Percentiles rank a stretch among this genome's conserved stretches.
Conservation (phyloP, 495 filamentous ascomycete genomes). For the Rusavskia elegans region DNA sequence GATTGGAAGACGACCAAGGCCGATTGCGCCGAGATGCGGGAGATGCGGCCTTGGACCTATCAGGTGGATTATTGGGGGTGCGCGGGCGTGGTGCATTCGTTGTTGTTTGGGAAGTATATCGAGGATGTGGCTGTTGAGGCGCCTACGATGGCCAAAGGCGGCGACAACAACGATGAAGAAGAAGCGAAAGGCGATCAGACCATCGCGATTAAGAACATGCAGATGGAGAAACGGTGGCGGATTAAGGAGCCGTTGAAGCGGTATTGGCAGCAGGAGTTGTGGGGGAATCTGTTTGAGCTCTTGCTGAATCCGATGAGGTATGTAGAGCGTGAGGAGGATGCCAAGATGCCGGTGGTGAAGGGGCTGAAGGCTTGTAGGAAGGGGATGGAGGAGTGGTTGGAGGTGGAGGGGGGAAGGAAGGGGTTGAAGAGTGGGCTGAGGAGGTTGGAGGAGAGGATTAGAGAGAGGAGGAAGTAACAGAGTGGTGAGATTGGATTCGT, state of each 20-base stretch:
- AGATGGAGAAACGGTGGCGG: slow-evolving; percentile 44
- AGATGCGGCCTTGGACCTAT: slow-evolving; percentile 84
- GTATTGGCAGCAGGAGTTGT: slow-evolving; percentile 91
- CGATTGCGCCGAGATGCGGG: slow-evolving; percentile 90
- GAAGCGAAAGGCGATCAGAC: slow-evolving; percentile 21
- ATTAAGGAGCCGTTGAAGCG: slow-evolving; percentile 68
- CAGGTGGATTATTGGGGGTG: slow-evolving; percentile 91
- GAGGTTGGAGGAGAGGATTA: slow-evolving; percentile 52
- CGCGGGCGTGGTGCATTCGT: slow-evolving; percentile 66
- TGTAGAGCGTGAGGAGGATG: slow-evolving; percentile 41
- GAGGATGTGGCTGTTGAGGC: slow-evolving; percentile 48
- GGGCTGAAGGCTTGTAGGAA: slow-evolving; percentile 40
- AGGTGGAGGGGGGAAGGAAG: slow-evolving; percentile 68
- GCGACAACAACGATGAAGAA: slow-evolving; percentile 10
- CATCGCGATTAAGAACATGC: slow-evolving; percentile 18
- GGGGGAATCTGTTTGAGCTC: slow-evolving; percentile 69
- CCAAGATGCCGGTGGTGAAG: slow-evolving; percentile 43
- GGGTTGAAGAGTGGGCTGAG: slow-evolving; percentile 37
- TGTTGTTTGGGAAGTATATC: slow-evolving; percentile 90
- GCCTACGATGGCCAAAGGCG: slow-evolving; percentile 3
- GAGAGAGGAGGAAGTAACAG: slow-evolving; percentile 45
- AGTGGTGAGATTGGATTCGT: neutral
- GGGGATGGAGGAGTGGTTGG: slow-evolving; percentile 74
- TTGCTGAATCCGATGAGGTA: slow-evolving; percentile 63
- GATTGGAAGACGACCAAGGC: slow-evolving; percentile 77